These are phyloP conservation scores for Beauveria brongniartii DNA, from an alignment of 2,329 filamentous ascomycete species.

Conservation along the genomic window DNA sequence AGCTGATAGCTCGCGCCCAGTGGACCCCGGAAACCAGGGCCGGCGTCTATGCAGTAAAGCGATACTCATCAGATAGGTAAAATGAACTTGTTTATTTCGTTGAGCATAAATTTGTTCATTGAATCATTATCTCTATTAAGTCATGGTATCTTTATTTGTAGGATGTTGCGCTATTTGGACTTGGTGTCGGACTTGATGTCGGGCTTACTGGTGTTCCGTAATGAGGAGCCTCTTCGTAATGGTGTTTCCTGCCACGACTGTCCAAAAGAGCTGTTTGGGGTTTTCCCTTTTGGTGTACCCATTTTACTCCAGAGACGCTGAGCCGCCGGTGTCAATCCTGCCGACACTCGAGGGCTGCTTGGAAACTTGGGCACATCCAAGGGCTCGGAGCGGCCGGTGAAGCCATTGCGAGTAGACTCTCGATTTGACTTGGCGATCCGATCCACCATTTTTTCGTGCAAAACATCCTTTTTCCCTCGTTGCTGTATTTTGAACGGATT, in stretches of 20 bases:
- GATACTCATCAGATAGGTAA: neutral
- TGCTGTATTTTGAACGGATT: constrained; percentile 77
- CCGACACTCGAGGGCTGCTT: constrained; percentile 51
- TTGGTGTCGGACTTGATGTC: constrained; percentile 15
- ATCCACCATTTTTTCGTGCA: constrained; percentile 84
- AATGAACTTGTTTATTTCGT: neutral
- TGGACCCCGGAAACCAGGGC: neutral
- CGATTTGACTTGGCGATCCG: constrained; percentile 66
- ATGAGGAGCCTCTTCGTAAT: constrained; percentile 30
- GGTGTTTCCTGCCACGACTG: constrained; percentile 25
- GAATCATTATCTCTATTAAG: neutral
- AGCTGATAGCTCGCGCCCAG: neutral
- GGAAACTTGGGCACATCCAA: constrained; percentile 64
- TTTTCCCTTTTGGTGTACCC: constrained; percentile 32
- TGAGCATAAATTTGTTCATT: neutral
- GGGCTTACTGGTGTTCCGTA: constrained; percentile 25
- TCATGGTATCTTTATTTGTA: neutral
- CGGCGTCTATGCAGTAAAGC: constrained; percentile 5
- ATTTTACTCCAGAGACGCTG: constrained; percentile 60
- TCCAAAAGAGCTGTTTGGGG: constrained; percentile 25
- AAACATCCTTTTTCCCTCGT: constrained; percentile 65
- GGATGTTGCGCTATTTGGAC: neutral
- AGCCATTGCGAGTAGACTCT: constrained; percentile 48
- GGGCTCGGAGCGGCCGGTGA: constrained; percentile 49
- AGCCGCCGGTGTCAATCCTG: constrained; percentile 64